Evolutionary conservation across 441 rosid genomes (phyloP).

Genomic region (Croton setiger): DNA sequence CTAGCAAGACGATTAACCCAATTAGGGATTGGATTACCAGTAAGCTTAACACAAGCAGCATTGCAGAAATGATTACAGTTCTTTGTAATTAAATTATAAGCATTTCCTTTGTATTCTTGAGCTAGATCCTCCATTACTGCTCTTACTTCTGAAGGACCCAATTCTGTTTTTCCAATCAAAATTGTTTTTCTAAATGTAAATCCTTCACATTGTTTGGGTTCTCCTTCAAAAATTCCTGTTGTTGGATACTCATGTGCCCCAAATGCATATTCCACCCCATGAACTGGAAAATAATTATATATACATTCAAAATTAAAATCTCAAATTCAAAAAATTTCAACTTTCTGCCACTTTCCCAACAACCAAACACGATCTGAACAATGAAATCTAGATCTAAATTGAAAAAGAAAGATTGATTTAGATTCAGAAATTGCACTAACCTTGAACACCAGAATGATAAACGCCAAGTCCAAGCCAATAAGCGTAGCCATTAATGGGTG

Average conservation of each 20-base stretch:
- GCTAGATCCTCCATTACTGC: constrained; percentile 77
- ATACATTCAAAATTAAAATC: background rate
- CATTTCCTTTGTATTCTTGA: constrained; percentile 67
- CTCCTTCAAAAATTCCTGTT: constrained; percentile 90
- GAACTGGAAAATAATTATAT: no score
- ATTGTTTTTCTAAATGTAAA: constrained; percentile 81
- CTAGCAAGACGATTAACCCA: constrained; percentile 98
- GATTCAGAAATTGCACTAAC: constrained; percentile 33
- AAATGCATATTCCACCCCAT: constrained; percentile 88
- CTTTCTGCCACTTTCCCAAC: constrained; percentile 12
- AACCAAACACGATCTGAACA: constrained; percentile 10
- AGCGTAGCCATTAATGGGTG: constrained; percentile 90
- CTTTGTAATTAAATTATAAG: constrained; percentile 85
- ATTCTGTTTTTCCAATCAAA: constrained; percentile 85
- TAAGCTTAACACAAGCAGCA: constrained; percentile 67
- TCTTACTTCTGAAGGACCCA: constrained; percentile 63
- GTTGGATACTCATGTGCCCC: constrained; percentile 96
- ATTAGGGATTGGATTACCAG: constrained; percentile 85
- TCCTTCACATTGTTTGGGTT: constrained; percentile 85
- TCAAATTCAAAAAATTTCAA: background rate
- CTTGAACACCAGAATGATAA: constrained; percentile 97
- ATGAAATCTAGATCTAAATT: constrained; percentile 18
- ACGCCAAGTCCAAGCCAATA: constrained; percentile 98
- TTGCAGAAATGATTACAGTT: constrained; percentile 99
- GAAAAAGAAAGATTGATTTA: background rate